These are phyloP conservation scores for Populus alba DNA, from an alignment of 345 rosid genomes.

Conservation along the genomic window DNA sequence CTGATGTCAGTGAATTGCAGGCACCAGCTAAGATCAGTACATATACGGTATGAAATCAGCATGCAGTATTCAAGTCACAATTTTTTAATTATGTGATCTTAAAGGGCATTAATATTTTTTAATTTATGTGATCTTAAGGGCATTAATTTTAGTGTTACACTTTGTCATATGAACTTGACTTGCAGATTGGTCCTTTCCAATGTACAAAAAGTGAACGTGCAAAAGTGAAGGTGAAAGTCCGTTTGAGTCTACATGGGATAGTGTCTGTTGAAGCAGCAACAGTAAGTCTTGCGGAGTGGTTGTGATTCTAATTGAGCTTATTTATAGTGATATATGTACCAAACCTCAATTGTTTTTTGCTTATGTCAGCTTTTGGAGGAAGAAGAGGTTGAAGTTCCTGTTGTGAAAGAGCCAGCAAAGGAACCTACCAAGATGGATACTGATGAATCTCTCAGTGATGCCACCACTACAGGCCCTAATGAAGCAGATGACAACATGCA, in stretches of 20 bases:
- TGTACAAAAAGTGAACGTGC: constrained; percentile 64
- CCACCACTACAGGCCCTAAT: constrained; percentile 44
- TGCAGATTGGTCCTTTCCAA: constrained; percentile 93
- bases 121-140: neutral
- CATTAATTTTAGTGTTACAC: neutral
- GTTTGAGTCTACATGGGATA: constrained; percentile 82
- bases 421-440: constrained; percentile 75
- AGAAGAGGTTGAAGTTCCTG: constrained; percentile 84
- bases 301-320: neutral
- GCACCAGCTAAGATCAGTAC: constrained; percentile 76
- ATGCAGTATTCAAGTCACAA: neutral
- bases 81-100: neutral
- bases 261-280: constrained; percentile 81
- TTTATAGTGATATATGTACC: neutral
- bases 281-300: constrained; percentile 37
- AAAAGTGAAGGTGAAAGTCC: constrained; percentile 82
- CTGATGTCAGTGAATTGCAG: constrained; percentile 60
- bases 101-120: neutral
- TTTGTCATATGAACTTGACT: neutral
- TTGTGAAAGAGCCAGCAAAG: constrained; percentile 50
- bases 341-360: neutral
- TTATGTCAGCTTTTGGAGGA: constrained; percentile 80
- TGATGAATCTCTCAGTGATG: constrained; percentile 48
- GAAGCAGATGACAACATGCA: constrained; percentile 79
- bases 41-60: constrained; percentile 50